These are phyloP conservation scores for Solanum tarapatanum DNA, from an alignment of 257 asterid species.

Conservation along the genomic window DNA sequence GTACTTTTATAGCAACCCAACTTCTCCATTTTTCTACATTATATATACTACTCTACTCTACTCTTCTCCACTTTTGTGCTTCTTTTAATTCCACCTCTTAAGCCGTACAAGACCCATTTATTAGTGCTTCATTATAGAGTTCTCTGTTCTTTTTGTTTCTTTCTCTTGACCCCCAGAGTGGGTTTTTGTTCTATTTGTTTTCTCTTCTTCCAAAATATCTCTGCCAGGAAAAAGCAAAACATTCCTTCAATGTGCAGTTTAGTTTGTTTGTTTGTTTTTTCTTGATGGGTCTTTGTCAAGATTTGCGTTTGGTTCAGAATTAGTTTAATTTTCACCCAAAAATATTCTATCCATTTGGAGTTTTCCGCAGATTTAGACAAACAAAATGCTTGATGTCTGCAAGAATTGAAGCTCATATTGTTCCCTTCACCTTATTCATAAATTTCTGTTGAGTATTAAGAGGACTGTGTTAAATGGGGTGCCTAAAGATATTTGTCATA, in stretches of 20 bases:
- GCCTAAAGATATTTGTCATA: constrained; percentile 11
- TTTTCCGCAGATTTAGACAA: not conserved
- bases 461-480: constrained; percentile 1
- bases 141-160: not conserved
- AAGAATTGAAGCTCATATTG: not conserved
- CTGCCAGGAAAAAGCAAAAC: not conserved
- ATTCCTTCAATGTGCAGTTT: not conserved
- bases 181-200: not conserved
- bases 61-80: not conserved
- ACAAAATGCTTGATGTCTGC: not conserved
- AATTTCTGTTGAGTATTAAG: not conserved
- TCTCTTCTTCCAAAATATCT: not conserved
- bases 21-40: not conserved
- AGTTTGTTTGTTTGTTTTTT: not conserved
- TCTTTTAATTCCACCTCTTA: not conserved
- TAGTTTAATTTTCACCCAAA: not conserved
- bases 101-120: not conserved
- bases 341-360: not conserved
- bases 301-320: not conserved
- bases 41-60: not conserved
- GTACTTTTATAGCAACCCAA: not conserved
- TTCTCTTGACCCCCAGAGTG: not conserved
- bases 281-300: not conserved
- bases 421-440: not conserved
- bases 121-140: not conserved